A percentile compares a stretch with the other conserved stretches of the same genome.
Conservation (phyloP, 345 rosid genomes). For the Raphanus raphanistrum region DNA sequence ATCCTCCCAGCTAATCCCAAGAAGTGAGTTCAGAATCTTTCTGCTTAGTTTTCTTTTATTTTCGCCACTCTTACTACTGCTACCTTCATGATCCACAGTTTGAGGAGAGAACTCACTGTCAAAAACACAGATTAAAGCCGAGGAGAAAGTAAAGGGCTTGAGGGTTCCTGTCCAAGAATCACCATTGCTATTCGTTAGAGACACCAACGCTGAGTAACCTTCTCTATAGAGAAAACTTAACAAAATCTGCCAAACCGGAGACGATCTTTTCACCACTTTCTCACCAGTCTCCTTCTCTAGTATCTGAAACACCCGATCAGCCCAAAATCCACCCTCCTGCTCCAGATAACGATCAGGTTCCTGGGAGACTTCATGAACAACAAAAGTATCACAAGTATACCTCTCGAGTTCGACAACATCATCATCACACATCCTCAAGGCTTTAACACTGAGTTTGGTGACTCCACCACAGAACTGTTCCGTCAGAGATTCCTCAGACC, state of each 20-base stretch:
- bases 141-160: constrained; percentile 74
- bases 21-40: constrained; percentile 39
- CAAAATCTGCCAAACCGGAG: constrained; percentile 73
- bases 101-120: constrained; percentile 34
- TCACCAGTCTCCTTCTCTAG: constrained; percentile 56
- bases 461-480: constrained; percentile 44
- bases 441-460: constrained; percentile 49
- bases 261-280: constrained; percentile 39
- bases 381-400: constrained; percentile 43
- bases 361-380: constrained; percentile 46
- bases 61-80: constrained; percentile 15
- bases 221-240: constrained; percentile 71
- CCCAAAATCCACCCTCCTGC: constrained; percentile 51
- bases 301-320: constrained; percentile 57
- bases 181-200: constrained; percentile 54
- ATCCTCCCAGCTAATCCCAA: constrained; percentile 55
- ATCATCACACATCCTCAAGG: constrained; percentile 47
- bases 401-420: constrained; percentile 42
- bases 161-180: constrained; percentile 54
- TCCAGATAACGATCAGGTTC: constrained; percentile 38
- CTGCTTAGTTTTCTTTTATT: constrained; percentile 45
- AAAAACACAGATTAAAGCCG: constrained; percentile 53
- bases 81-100: constrained; percentile 29
- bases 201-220: constrained; percentile 63
- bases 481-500: constrained; percentile 31